A percentile compares a stretch with the other conserved stretches of the same genome.
phyloP scores from a whole-genome alignment of 2,329 filamentous ascomycete genomes.

The Diaporthe ilicicola region DNA sequence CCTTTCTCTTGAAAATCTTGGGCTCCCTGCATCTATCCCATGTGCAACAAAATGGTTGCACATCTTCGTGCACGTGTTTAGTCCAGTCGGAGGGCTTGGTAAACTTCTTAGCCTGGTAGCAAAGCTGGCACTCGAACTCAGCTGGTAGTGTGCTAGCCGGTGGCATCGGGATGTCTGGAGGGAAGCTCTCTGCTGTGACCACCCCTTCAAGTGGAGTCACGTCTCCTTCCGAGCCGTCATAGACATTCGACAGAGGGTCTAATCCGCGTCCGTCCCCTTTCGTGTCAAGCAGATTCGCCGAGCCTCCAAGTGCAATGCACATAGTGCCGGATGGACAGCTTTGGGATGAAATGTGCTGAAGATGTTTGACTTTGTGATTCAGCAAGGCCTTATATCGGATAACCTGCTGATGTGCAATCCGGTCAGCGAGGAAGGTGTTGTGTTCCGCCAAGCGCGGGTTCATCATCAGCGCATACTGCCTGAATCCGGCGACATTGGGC shows the following conservation, averaged over 20 bases:
- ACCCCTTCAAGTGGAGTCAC: constrained; percentile 74
- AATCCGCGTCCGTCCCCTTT: constrained; percentile 66
- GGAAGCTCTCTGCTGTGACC: constrained; percentile 78
- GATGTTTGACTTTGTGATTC: constrained; percentile 74
- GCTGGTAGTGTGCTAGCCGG: constrained; percentile 81
- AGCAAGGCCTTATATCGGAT: constrained; percentile 81
- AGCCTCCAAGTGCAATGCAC: constrained; percentile 75
- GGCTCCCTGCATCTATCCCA: constrained; percentile 84
- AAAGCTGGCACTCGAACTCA: constrained; percentile 89
- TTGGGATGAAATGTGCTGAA: constrained; percentile 60
- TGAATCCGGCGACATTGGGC: constrained; percentile 80
- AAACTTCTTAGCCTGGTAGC: constrained; percentile 85
- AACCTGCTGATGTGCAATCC: constrained; percentile 83
- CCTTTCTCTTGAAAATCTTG: constrained; percentile 94
- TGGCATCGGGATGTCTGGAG: constrained; percentile 81
- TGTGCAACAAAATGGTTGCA: constrained; percentile 92
- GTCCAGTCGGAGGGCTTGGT: constrained; percentile 96
- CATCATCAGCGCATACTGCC: constrained; percentile 73
- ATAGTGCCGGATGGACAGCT: constrained; percentile 69
- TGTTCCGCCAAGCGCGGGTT: constrained; percentile 73
- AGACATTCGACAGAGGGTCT: constrained; percentile 62
- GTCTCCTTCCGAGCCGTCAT: constrained; percentile 70
- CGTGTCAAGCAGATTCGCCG: constrained; percentile 67
- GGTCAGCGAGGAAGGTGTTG: constrained; percentile 74
- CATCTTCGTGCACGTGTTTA: constrained; percentile 93